These are phyloP conservation scores for Bolboschoenus planiculmis DNA, from an alignment of 176 grass and related monocot genomes.

Conservation along the genomic window DNA sequence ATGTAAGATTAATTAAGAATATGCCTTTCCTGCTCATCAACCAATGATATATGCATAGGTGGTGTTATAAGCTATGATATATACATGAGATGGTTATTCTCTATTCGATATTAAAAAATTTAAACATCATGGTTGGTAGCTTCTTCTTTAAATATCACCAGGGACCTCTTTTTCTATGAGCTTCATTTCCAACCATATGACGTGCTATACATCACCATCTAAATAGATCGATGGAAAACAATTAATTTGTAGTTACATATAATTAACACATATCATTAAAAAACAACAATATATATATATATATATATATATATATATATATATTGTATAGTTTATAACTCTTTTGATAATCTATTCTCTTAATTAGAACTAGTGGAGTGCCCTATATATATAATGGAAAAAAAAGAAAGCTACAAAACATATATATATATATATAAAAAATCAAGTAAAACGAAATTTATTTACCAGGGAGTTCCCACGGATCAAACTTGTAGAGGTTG, in stretches of 20 bases:
- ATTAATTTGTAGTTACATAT: not conserved
- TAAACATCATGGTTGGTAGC: not conserved
- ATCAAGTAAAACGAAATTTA: not conserved
- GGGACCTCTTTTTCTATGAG: not conserved
- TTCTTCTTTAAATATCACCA: not conserved
- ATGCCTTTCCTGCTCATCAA: not conserved
- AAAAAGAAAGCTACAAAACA: not conserved
- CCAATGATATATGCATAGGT: not conserved
- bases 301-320: not conserved
- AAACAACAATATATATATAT: not conserved
- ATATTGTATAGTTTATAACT: not conserved
- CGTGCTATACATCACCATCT: not conserved
- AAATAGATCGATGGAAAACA: not conserved
- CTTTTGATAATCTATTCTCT: not conserved
- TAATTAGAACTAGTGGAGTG: not conserved
- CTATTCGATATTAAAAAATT: not conserved
- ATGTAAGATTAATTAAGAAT: not conserved
- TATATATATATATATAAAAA: not conserved
- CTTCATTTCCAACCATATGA: not conserved
- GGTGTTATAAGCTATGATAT: not conserved
- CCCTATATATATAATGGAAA: not conserved
- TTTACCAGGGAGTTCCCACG: constrained; percentile 88
- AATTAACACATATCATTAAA: not conserved
- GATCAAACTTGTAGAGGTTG: constrained; percentile 93
- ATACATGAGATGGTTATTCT: not conserved